These are phyloP conservation scores for Globisporangium nodosum DNA, from an alignment of 352 stramenopile genomes.

Conservation along the genomic window DNA sequence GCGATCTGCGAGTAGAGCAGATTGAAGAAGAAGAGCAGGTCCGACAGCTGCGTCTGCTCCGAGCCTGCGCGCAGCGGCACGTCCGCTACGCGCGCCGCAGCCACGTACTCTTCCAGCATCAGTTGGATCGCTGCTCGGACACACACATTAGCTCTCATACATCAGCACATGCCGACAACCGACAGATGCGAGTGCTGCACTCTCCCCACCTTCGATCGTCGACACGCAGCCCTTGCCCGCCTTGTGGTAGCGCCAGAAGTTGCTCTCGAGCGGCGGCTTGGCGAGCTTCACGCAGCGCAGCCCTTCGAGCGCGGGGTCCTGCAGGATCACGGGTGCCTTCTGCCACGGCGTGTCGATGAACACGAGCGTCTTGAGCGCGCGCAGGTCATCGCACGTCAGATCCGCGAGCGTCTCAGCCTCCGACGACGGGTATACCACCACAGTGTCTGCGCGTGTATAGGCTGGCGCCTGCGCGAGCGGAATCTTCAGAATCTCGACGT, in stretches of 20 bases:
- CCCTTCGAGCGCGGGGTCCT: slow-evolving; percentile 40
- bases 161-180: background rate
- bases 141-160: background rate
- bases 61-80: slow-evolving; percentile 27
- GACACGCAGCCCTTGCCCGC: slow-evolving; percentile 81
- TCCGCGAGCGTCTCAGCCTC: slow-evolving; percentile 58
- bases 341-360: slow-evolving; percentile 88
- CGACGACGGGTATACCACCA: slow-evolving; percentile 82
- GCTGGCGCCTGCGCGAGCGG: slow-evolving; percentile 23
- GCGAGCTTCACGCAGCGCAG: slow-evolving; percentile 78
- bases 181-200: background rate
- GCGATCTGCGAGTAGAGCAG: slow-evolving; percentile 66
- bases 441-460: slow-evolving; percentile 55
- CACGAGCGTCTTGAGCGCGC: slow-evolving; percentile 56
- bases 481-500: slow-evolving; percentile 69
- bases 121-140: slow-evolving; percentile 64
- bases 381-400: slow-evolving; percentile 50
- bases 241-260: slow-evolving; percentile 87
- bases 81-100: slow-evolving; percentile 27
- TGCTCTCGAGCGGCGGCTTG: slow-evolving; percentile 69
- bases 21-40: slow-evolving; percentile 84
- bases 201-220: slow-evolving; percentile 78
- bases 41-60: slow-evolving; percentile 33
- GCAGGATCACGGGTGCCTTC: slow-evolving; percentile 73
- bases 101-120: slow-evolving; percentile 74